These are phyloP conservation scores for Galerina marginata DNA, from an alignment of 768 basidiomycete genomes.

Conservation along the genomic window DNA sequence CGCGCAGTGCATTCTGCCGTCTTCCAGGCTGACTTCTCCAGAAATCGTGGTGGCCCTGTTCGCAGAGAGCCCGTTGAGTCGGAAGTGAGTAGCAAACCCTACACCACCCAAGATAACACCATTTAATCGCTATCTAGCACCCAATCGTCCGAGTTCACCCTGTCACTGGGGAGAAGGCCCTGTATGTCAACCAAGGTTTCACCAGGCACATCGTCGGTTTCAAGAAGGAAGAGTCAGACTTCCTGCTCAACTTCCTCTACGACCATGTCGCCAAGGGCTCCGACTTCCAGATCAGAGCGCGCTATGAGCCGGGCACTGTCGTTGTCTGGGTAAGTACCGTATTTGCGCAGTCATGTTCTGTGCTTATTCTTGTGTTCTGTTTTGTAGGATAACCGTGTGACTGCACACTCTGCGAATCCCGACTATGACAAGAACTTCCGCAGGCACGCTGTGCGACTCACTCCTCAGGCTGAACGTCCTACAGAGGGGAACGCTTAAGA, in stretches of 20 bases:
- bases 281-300: conserved; percentile 55
- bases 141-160: conserved; percentile 64
- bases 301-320: conserved; percentile 57
- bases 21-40: conserved; percentile 51
- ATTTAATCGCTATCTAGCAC: conserved; percentile 36
- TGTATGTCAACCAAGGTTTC: conserved; percentile 64
- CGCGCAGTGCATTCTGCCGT: conserved; percentile 61
- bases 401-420: conserved; percentile 48
- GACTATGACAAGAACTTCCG: conserved; percentile 44
- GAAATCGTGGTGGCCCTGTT: conserved; percentile 47
- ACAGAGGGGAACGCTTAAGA: conserved; percentile 16
- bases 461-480: conserved; percentile 53
- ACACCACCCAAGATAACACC: too few relatives aligned
- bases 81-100: too few relatives aligned
- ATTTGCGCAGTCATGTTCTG: not conserved
- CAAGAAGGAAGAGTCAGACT: conserved; percentile 60
- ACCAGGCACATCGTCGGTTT: conserved; percentile 60
- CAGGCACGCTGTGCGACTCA: conserved; percentile 52
- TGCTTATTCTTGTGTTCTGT: conserved; percentile 4
- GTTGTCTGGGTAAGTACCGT: conserved; percentile 55
- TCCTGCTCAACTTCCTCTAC: conserved; percentile 58
- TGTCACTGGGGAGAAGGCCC: conserved; percentile 65
- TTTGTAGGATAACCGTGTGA: conserved; percentile 56
- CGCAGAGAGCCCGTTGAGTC: conserved; percentile 52
- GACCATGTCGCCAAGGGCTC: conserved; percentile 56